Base-by-base conservation (phyloP, 306 rosid genomes). In the Prunus davidiana region DNA sequence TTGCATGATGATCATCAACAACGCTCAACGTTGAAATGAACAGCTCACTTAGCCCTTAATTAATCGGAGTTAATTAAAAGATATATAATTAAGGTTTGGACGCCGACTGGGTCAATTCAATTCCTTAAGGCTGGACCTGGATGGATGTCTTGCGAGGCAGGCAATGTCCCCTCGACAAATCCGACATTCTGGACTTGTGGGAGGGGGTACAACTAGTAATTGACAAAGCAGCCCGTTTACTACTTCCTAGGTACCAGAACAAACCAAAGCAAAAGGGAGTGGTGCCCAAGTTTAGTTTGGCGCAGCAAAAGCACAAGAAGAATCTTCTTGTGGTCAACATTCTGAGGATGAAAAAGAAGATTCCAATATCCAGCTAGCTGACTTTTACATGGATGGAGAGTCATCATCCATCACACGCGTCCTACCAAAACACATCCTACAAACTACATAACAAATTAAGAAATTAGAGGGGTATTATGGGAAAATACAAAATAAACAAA, bases 121-220 rank as follows among this genome's bases (percentile, higher is more conserved):
- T 64, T 64, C 16, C 69, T 64, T 64, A 64, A 34, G 19, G 25
- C 49, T 8, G 45, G 25, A 30, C 10, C 49, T 8, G 45, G 25
- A 30, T 19, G 24, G 0, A 24, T 19, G 34, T 7, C 49, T 34
- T 64, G 69, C n/a, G 49, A 34, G 15, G 8, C 25, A 34, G 69
- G 49, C 69, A 10, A 69, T 46, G 8, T n/a, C 47, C 63, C 64
- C 45, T 70, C 41, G 71, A 61, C 81, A 62, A 78, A 60, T 47
- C 62, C 64, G 15, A 69, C 14, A 6, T 16, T 58, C 11, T 32
- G 30, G 49, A 32, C 38, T 32, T 32, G 38, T 5, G 0, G 38
- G 38, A 32, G 38, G 38, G 34, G 38, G 38, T 32, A 32, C 38
- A 32, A 13, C 25, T 2, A 4, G 19, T 24, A 5, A 32, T 32